phyloP scores from a whole-genome alignment of 164 flowering plant species.

The Euptelea pleiosperma region DNA sequence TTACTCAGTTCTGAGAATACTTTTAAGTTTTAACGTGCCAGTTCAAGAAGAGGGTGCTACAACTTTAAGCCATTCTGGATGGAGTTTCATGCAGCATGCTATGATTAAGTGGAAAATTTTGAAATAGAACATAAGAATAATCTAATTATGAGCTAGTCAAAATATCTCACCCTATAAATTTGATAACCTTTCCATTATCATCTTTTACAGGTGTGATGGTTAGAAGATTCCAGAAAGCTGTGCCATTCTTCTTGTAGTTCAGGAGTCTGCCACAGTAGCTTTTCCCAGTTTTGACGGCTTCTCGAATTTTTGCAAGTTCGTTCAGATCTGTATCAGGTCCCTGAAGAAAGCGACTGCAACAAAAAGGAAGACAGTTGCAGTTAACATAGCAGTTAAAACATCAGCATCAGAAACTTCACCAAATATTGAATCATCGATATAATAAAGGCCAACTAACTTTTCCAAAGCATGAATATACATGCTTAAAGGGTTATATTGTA shows the following conservation, averaged over 20 bases:
- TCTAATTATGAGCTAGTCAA: background rate
- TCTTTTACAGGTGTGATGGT: conserved; percentile 90
- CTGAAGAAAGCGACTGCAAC: conserved; percentile 90
- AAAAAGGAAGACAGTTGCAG: background rate
- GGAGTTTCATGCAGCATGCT: too few relatives aligned
- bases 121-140: background rate
- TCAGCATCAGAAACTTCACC: background rate
- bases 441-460: too few relatives aligned
- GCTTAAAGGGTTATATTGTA: too few relatives aligned
- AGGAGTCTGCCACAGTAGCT: conserved; percentile 90
- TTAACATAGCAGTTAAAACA: background rate
- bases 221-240: conserved; percentile 95
- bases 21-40: too few relatives aligned
- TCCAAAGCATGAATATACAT: too few relatives aligned
- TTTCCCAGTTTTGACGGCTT: conserved; percentile 54
- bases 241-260: conserved; percentile 94
- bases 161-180: conserved; percentile 70
- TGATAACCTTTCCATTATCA: conserved; percentile 64
- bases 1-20: too few relatives aligned
- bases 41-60: too few relatives aligned
- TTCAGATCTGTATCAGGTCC: conserved; percentile 80
- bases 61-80: too few relatives aligned
- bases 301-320: conserved; percentile 72
- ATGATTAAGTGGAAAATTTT: background rate
- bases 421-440: too few relatives aligned